Evolutionary conservation across 108 stramenopile genomes (phyloP), one percentile per base, ranked within the genome.

Genomic region (Pseudonitzschia multiseries): DNA sequence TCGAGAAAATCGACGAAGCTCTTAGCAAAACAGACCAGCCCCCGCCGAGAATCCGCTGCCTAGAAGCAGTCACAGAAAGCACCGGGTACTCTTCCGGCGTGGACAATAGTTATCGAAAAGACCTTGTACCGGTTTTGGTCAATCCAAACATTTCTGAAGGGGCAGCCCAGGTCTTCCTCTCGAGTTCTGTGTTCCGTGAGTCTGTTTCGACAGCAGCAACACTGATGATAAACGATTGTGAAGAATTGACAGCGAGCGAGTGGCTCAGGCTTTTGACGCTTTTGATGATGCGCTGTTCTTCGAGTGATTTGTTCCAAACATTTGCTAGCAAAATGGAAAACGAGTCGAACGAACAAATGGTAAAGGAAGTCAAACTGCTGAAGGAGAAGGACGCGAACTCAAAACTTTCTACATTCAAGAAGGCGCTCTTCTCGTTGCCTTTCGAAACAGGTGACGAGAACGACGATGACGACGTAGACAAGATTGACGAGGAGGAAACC

Each of bases 141-240:
- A 89, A 94, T 80, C 93, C 93, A 1, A 83, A 84, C 21, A 69
- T 91, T 26, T 87, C 87, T 24, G 93, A 94, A 69, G 83, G 83
- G 20, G 90, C 93, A 22, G 87, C 93, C 18, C 86, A 89, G 74
- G 86, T 87, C 41, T 77, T 71, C 21, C 65, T 92, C 8, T 85
- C 87, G 14, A 89, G 88, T 50, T 77, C 84, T 24, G 90, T 91
- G 41, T 94, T 89, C 63, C 79, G 80, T 31, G 91, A 91, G 68
- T 88, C 88, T 8, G 76, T 94, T 42, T 62, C 77, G 43, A 79
- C 83, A 4, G 86, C 85, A 22, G 67, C 69, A 21, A 77, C 86
- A 29, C 79, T 90, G 10, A 77, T 91, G 48, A 59, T 87, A 1
- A 71, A 75, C 50, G 77, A 87, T 67, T 81, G 84, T 28, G 78